Percentiles rank a stretch among this genome's conserved stretches.
Conservation (phyloP, 768 basidiomycete species). For the Phaeolepiota aurea region DNA sequence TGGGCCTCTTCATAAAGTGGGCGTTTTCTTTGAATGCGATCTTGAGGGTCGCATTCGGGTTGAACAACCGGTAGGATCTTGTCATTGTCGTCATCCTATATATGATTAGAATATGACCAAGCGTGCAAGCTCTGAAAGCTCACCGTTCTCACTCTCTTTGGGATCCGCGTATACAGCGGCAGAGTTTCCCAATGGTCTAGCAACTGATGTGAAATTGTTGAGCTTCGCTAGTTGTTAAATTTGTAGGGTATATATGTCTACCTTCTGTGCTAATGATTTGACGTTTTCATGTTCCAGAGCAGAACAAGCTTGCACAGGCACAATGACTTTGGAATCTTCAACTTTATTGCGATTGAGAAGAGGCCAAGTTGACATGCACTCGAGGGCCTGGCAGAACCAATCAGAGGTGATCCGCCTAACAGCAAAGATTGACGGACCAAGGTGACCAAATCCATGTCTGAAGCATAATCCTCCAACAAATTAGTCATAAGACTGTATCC, state of each 20-base stretch:
- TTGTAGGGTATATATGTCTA: no score
- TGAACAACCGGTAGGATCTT: no score
- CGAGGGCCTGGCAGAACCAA: slow-evolving; percentile 38
- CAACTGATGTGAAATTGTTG: slow-evolving; percentile 35
- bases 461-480: slow-evolving; percentile 67
- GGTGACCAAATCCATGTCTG: slow-evolving; percentile 63
- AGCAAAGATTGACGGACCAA: slow-evolving; percentile 39
- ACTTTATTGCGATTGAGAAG: slow-evolving; percentile 85
- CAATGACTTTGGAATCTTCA: slow-evolving; percentile 63
- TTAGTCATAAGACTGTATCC: slow-evolving; percentile 91
- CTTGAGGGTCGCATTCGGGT: no score
- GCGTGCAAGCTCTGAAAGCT: no score
- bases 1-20: background rate
- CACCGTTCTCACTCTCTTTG: slow-evolving; percentile 46
- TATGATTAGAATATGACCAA: no score
- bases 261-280: slow-evolving; percentile 54
- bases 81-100: no score
- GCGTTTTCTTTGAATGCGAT: no score
- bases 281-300: slow-evolving; percentile 49
- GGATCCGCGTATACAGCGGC: slow-evolving; percentile 79
- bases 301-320: slow-evolving; percentile 48
- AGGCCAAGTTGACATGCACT: slow-evolving; percentile 73
- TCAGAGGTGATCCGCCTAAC: background rate
- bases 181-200: slow-evolving; percentile 75
- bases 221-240: background rate